phyloP scores from a whole-genome alignment of 2,329 filamentous ascomycete genomes.

The Cercospora brassicicola region DNA sequence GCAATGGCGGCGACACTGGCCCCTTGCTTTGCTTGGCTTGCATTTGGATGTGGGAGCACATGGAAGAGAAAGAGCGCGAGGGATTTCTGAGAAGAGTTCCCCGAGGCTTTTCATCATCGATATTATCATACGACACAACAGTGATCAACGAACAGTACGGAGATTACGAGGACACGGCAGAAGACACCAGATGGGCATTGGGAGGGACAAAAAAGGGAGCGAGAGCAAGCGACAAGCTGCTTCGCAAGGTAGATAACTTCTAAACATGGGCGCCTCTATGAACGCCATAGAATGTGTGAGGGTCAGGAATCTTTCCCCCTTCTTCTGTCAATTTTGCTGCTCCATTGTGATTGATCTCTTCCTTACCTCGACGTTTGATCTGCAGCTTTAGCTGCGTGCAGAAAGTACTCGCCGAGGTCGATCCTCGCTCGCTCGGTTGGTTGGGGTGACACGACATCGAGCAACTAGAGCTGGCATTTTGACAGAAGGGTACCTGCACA shows the following conservation, averaged over 20 bases:
- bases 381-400: neutral
- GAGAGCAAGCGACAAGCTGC: neutral
- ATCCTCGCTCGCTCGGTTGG: neutral
- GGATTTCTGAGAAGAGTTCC: neutral
- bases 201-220: neutral
- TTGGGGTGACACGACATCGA: neutral
- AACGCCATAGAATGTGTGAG: conserved; percentile 23
- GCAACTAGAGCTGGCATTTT: neutral
- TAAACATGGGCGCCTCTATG: neutral
- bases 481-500: neutral
- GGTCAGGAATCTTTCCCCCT: conserved; percentile 29
- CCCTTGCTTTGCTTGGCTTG: conserved; percentile 3
- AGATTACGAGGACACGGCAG: neutral
- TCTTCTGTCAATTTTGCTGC: neutral
- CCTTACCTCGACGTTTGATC: neutral
- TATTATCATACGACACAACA: conserved; percentile 1
- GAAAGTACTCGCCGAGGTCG: neutral
- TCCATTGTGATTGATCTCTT: neutral
- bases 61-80: neutral
- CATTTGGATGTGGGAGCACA: neutral
- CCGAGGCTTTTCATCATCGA: neutral
- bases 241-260: neutral
- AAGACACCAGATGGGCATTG: neutral
- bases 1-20: neutral
- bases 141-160: neutral